These are phyloP conservation scores for Boletales sp. DNA, from an alignment of 768 basidiomycete species.

Conservation along the genomic window DNA sequence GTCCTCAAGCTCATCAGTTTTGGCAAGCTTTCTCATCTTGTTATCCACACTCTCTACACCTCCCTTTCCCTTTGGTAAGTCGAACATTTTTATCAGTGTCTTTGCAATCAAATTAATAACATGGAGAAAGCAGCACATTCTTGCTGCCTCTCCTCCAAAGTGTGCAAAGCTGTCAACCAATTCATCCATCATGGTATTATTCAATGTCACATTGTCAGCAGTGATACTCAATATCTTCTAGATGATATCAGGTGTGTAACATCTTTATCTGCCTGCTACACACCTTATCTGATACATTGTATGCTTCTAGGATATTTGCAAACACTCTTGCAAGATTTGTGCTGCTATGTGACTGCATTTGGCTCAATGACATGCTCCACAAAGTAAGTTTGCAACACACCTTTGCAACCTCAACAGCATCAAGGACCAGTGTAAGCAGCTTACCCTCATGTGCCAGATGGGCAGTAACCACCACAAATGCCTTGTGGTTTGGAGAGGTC, in stretches of 20 bases:
- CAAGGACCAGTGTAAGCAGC: not conserved
- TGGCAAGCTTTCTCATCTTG: too few relatives aligned
- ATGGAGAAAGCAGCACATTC: slow-evolving; percentile 19
- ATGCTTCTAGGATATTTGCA: slow-evolving; percentile 21
- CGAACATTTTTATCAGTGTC: slow-evolving; percentile 30
- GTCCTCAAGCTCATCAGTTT: too few relatives aligned
- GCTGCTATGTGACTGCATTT: not conserved
- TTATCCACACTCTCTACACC: too few relatives aligned
- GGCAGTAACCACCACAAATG: not conserved
- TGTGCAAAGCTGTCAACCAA: slow-evolving; percentile 10
- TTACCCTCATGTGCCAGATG: not conserved
- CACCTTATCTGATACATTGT: slow-evolving; percentile 29
- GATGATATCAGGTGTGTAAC: not conserved
- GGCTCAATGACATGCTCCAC: too few relatives aligned
- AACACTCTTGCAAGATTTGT: too few relatives aligned
- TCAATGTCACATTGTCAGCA: slow-evolving; percentile 25
- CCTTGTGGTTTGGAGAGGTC: not conserved
- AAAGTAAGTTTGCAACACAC: too few relatives aligned
- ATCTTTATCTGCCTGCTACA: too few relatives aligned
- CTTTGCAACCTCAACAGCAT: not conserved
- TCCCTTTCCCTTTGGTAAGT: slow-evolving; percentile 17
- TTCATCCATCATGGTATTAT: slow-evolving; percentile 19
- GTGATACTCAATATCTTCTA: slow-evolving; percentile 18
- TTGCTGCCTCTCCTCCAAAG: slow-evolving; percentile 24
- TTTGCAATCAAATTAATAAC: slow-evolving; percentile 32